phyloP scores from a whole-genome alignment of 2,329 filamentous ascomycete genomes.

The Pseudophaeomoniella oleicola region DNA sequence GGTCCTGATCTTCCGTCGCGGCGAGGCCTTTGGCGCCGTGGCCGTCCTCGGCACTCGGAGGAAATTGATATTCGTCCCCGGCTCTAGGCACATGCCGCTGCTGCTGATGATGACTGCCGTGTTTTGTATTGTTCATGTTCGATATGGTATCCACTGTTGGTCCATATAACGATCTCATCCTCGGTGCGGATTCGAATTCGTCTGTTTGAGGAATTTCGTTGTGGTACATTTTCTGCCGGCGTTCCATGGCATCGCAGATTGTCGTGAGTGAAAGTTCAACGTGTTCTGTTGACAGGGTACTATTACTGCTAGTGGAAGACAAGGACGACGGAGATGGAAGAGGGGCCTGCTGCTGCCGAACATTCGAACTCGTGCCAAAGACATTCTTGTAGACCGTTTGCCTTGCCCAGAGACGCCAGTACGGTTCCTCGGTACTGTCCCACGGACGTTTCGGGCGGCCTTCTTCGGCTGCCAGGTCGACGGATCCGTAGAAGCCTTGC shows the following conservation, averaged over 20 bases:
- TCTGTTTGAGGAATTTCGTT: slow-evolving; percentile 5
- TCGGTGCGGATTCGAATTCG: slow-evolving; percentile 4
- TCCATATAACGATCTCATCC: slow-evolving; percentile 2
- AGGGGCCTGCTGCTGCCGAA: slow-evolving; percentile 17
- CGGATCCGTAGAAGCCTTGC: slow-evolving; percentile 22
- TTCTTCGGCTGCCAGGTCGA: slow-evolving; percentile 15
- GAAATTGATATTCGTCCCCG: too few species aligned
- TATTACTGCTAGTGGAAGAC: slow-evolving; percentile 10
- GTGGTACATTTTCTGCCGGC: slow-evolving; percentile 28
- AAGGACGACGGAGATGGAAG: slow-evolving; percentile 6
- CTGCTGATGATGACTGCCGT: too few species aligned
- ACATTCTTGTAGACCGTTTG: slow-evolving; percentile 1
- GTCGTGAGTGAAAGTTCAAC: slow-evolving; percentile 17
- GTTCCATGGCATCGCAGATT: slow-evolving; percentile 25
- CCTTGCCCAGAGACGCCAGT: not conserved
- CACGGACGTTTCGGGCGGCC: not conserved
- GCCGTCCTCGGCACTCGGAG: too few species aligned
- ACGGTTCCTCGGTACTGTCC: not conserved
- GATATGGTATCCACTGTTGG: slow-evolving; percentile 5
- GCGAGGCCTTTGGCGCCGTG: too few species aligned
- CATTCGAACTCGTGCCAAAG: slow-evolving; percentile 5
- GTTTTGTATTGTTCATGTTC: too few species aligned
- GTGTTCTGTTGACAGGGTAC: slow-evolving; percentile 12
- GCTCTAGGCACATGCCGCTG: too few species aligned
- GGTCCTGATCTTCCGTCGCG: slow-evolving; percentile 6